Percentiles rank a stretch among this genome's conserved stretches.
Conservation (phyloP, 1,284 basidiomycete genomes). For the Microstroma glucosiphilum region DNA sequence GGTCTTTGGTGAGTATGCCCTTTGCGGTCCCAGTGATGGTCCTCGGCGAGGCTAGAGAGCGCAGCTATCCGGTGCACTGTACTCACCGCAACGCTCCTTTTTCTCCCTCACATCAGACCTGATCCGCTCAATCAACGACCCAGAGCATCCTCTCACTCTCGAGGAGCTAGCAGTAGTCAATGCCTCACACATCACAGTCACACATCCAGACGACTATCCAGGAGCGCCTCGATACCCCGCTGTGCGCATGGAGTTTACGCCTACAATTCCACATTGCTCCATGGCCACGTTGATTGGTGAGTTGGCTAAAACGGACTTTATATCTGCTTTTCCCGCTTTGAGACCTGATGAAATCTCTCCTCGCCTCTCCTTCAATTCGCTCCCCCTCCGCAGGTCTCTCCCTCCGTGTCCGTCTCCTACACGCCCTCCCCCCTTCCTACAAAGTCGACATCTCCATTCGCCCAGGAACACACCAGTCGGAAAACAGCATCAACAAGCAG, state of each 20-base stretch:
- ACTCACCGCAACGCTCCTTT: background rate
- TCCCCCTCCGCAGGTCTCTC: conserved; percentile 64
- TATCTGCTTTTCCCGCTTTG: background rate
- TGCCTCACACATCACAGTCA: conserved; percentile 72
- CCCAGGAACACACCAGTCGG: conserved; percentile 90
- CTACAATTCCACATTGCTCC: conserved; percentile 95
- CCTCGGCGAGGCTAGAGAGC: background rate
- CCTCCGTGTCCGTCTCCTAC: conserved; percentile 80
- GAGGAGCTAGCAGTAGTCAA: conserved; percentile 95
- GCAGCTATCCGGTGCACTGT: background rate
- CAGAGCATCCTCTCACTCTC: conserved; percentile 89
- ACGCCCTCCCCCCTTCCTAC: conserved; percentile 83
- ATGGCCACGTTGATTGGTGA: conserved; percentile 94
- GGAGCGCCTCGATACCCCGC: conserved; percentile 48
- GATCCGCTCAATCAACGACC: conserved; percentile 86
- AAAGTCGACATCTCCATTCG: conserved; percentile 91
- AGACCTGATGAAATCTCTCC: too few relatives aligned
- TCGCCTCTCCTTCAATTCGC: too few relatives aligned
- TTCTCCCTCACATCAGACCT: conserved; percentile 56
- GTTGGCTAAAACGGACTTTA: conserved; percentile 23
- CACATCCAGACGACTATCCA: conserved; percentile 34
- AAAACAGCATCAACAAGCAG: conserved; percentile 93
- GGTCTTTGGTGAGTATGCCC: conserved; percentile 30
- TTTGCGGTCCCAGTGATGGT: background rate
- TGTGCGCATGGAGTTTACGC: conserved; percentile 64